These are phyloP conservation scores for Alternaria alternata DNA, from an alignment of 2,329 filamentous ascomycete genomes.

Conservation along the genomic window DNA sequence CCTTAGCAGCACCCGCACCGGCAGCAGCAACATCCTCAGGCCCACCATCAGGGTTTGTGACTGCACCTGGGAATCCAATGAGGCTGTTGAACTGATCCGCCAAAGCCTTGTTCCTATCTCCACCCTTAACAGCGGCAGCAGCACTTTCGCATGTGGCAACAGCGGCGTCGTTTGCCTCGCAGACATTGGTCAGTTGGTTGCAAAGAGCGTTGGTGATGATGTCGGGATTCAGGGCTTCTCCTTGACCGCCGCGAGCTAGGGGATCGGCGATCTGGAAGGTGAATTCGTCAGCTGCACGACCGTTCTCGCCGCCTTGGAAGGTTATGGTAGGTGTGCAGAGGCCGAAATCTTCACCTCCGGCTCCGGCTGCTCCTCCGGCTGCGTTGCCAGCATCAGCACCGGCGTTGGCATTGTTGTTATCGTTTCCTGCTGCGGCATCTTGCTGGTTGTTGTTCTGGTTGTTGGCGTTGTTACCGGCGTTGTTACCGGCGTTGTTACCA, in stretches of 20 bases:
- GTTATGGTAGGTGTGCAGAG: constrained; percentile 62
- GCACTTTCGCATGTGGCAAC: constrained; percentile 62
- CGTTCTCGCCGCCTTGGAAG: constrained; percentile 63
- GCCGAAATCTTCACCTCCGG: constrained; percentile 47
- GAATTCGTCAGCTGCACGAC: constrained; percentile 64
- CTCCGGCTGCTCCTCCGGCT: constrained; percentile 17
- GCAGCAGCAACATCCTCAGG: constrained; percentile 34
- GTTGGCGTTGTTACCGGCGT: constrained; percentile 2
- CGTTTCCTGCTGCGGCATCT: constrained; percentile 16
- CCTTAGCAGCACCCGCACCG: constrained; percentile 23
- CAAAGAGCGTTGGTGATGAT: constrained; percentile 78
- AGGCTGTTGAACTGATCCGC: constrained; percentile 53
- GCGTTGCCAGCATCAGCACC: constrained; percentile 20
- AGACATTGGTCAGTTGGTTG: constrained; percentile 73
- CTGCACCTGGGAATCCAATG: constrained; percentile 49
- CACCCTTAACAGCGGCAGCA: constrained; percentile 61
- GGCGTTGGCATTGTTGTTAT: constrained; percentile 9
- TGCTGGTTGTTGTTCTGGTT: constrained; percentile 20
- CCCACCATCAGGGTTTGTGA: constrained; percentile 44
- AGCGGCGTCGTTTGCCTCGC: constrained; percentile 68
- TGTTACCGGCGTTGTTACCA: neutral
- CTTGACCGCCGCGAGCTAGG: constrained; percentile 66
- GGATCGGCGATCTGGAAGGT: constrained; percentile 74
- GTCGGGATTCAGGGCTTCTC: constrained; percentile 74
- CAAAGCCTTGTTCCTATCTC: constrained; percentile 51